Base-by-base conservation (phyloP, 306 rosid genomes). In the Dryas drummondii region DNA sequence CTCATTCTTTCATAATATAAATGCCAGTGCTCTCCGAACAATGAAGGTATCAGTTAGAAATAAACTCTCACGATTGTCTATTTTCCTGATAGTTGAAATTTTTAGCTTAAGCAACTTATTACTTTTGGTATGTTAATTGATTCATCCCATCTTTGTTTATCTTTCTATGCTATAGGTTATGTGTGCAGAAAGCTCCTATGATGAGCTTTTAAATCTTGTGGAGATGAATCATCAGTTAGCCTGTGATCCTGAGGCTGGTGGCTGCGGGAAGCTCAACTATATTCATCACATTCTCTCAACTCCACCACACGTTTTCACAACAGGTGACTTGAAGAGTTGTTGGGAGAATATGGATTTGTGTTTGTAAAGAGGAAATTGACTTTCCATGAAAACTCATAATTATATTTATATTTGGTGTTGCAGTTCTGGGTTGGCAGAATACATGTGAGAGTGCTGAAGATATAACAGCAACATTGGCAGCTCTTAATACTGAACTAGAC, bases 341-440 rank as follows among this genome's bases (percentile, higher is more conserved):
- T 2, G 56, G 54, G 64, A 56, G 71, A 73, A 60, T 69, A 15
- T 75, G 58, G 8, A 68, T 8, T 37, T 72, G 13, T 27, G 52
- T 47, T 50, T 41, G 4, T 19, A 47, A 66, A 55, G 47, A 44
- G 17, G 66, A 47, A 67, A 76, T 14, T 55, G 22, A 9, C 46
- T 52, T 27, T 54, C 27, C 69, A 13, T 16, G 49, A 71, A 49
- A 73, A 70, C 71, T 56, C 15, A 49, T 79, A 76, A 71, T 69
- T 17, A 40, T 53, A 61, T 54, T 17, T 60, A 53, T 72, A 52
- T 82, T 79, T 70, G 65, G 49, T 75, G 66, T 59, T 87, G 72
- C 89, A 96, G 99, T 96, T 82, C 74, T 96, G 71, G 99, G 99
- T 51, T 96, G 99, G 99, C 99, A 96, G 80, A 92, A 89, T 70